A percentile compares a stretch with the other conserved stretches of the same genome.
Conservation (phyloP, 2,329 filamentous ascomycete species). For the Salinomyces thailandicus region DNA sequence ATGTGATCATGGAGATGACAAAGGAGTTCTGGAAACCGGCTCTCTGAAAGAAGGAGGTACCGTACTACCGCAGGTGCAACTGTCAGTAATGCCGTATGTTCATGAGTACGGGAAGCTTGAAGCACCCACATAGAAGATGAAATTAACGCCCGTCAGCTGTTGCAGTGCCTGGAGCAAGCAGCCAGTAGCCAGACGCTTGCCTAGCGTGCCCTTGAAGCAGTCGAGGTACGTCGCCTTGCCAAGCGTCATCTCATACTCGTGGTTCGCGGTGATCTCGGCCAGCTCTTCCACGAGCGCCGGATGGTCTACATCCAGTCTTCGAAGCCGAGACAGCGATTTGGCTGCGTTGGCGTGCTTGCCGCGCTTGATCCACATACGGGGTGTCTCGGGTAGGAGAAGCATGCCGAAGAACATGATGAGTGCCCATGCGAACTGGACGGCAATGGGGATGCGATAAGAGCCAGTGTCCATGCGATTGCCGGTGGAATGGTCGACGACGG, state of each 20-base stretch:
- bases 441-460: constrained; percentile 28
- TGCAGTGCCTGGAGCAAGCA: constrained; percentile 68
- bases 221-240: constrained; percentile 50
- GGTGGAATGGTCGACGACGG: constrained; percentile 59
- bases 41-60: constrained; percentile 57
- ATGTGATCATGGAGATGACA: constrained; percentile 42
- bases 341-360: constrained; percentile 24
- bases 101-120: neutral
- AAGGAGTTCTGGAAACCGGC: constrained; percentile 23
- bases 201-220: constrained; percentile 51
- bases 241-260: constrained; percentile 69
- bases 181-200: constrained; percentile 61
- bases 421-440: constrained; percentile 28
- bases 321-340: constrained; percentile 44
- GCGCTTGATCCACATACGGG: constrained; percentile 27
- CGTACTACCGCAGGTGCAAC: too few species aligned
- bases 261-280: constrained; percentile 77
- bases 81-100: too few species aligned
- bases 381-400: constrained; percentile 28
- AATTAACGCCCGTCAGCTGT: constrained; percentile 61
- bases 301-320: constrained; percentile 60
- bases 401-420: constrained; percentile 27
- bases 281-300: constrained; percentile 53
- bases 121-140: constrained; percentile 37
- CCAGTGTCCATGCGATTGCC: constrained; percentile 30